Conservation (phyloP, 1,284 basidiomycete genomes). For the Austroboletus sp. region DNA sequence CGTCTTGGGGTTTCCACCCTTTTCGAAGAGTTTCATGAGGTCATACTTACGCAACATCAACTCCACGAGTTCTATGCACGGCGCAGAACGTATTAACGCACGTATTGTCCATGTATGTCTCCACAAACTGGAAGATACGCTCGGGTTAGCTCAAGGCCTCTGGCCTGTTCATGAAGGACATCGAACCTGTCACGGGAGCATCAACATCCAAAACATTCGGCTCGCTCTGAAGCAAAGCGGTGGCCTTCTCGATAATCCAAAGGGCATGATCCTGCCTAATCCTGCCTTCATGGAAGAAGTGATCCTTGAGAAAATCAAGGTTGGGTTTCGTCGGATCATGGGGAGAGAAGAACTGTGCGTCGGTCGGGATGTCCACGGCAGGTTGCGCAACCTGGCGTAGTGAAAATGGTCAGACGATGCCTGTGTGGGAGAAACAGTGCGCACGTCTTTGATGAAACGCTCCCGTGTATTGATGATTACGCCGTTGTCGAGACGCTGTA, state of each 20-base stretch:
- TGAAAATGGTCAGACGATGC: conserved; percentile 9
- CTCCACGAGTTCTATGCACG: conserved; percentile 17
- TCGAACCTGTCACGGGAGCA: conserved; percentile 83
- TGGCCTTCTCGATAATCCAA: conserved; percentile 77
- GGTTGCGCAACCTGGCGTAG: conserved; percentile 79
- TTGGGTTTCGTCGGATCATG: conserved; percentile 86
- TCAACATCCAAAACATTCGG: conserved; percentile 85
- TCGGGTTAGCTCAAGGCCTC: conserved; percentile 6
- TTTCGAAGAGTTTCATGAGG: conserved; percentile 92
- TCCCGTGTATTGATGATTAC: conserved; percentile 80
- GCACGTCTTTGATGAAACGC: conserved; percentile 76
- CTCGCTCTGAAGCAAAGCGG: conserved; percentile 70
- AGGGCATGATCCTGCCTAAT: conserved; percentile 86
- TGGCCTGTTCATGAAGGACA: not conserved
- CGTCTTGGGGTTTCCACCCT: conserved; percentile 88
- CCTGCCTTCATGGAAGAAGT: conserved; percentile 94
- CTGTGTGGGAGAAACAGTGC: conserved; percentile 16
- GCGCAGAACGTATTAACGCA: conserved; percentile 39
- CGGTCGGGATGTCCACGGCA: conserved; percentile 86
- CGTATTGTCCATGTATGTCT: conserved; percentile 77
- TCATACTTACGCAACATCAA: conserved; percentile 55
- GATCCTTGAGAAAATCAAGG: conserved; percentile 95
- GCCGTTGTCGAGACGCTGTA: conserved; percentile 84
- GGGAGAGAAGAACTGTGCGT: conserved; percentile 87
- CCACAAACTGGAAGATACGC: conserved; percentile 63